These are phyloP conservation scores for Alternaria panax DNA, from an alignment of 2,329 filamentous ascomycete genomes.

Conservation along the genomic window DNA sequence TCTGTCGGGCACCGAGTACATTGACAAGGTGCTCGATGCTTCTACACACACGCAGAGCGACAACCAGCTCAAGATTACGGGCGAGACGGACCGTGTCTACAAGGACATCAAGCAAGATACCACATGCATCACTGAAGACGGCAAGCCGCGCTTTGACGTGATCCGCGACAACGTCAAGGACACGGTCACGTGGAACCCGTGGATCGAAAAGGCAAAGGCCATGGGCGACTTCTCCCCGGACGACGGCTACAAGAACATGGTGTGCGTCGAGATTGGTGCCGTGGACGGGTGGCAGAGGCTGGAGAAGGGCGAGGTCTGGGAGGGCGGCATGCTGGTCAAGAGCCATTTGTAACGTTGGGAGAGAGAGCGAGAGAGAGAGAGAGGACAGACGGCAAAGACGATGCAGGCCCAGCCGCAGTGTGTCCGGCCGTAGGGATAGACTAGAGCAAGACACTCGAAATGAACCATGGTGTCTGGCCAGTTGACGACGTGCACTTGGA, in stretches of 20 bases:
- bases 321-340: conserved; percentile 67
- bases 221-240: conserved; percentile 91
- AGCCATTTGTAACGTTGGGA: conserved; percentile 42
- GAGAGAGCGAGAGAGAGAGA: neutral
- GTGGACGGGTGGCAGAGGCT: conserved; percentile 84
- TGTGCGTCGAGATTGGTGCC: conserved; percentile 90
- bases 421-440: neutral
- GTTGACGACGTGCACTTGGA: neutral
- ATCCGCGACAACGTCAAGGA: conserved; percentile 85
- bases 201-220: conserved; percentile 80
- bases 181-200: conserved; percentile 97
- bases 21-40: conserved; percentile 80
- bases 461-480: conserved; percentile 1
- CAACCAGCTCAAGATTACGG: conserved; percentile 70
- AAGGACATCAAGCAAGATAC: conserved; percentile 68
- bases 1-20: conserved; percentile 77
- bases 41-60: conserved; percentile 70
- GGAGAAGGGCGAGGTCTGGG: conserved; percentile 77
- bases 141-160: conserved; percentile 72
- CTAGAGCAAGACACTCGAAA: conserved; percentile 1
- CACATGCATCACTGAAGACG: conserved; percentile 69
- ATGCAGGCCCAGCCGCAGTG: no score
- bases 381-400: no score
- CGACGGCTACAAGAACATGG: conserved; percentile 89
- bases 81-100: conserved; percentile 90